A percentile compares a stretch with the other conserved stretches of the same genome.
Conservation (phyloP, 2,329 filamentous ascomycete species). For the Arthrobotrys sphaeroides region DNA sequence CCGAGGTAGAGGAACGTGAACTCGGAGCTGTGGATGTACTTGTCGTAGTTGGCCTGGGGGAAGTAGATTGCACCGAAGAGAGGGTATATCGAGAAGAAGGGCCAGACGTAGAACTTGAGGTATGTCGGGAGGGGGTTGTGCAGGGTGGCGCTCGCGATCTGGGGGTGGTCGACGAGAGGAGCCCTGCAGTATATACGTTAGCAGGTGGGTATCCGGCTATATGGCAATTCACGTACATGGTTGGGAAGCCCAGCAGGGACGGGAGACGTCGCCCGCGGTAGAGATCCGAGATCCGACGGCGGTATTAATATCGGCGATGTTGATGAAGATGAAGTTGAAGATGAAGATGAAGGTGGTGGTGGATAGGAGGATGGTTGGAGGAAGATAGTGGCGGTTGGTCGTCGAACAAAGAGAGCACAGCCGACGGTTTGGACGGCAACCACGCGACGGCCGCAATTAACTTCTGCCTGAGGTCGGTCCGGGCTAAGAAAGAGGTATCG, state of each 20-base stretch:
- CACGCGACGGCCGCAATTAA: too few relatives aligned
- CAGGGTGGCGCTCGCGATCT: conserved; percentile 87
- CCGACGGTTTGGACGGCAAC: not conserved
- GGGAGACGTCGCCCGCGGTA: conserved; percentile 35
- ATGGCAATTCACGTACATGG: conserved; percentile 37
- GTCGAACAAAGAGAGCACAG: not conserved
- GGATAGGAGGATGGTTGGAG: not conserved
- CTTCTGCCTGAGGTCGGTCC: too few relatives aligned
- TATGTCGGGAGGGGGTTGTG: conserved; percentile 84
- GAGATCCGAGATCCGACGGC: conserved; percentile 2
- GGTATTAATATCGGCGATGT: not conserved
- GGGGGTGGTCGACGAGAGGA: conserved; percentile 87
- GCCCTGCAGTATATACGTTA: conserved; percentile 66
- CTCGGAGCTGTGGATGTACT: conserved; percentile 90
- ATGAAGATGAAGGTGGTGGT: not conserved
- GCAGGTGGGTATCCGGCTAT: not conserved
- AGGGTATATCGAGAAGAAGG: conserved; percentile 91
- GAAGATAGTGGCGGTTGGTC: not conserved
- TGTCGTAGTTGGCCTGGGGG: conserved; percentile 82
- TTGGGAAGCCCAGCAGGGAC: conserved; percentile 27
- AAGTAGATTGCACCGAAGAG: conserved; percentile 89
- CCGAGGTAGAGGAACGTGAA: conserved; percentile 98
- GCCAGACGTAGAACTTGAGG: conserved; percentile 90
- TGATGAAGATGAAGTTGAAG: not conserved
- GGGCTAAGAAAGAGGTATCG: not conserved